Percentiles rank a stretch among this genome's conserved stretches.
Evolutionary conservation across 495 filamentous ascomycete genomes (phyloP).

Genomic region (Echria macrotheca): DNA sequence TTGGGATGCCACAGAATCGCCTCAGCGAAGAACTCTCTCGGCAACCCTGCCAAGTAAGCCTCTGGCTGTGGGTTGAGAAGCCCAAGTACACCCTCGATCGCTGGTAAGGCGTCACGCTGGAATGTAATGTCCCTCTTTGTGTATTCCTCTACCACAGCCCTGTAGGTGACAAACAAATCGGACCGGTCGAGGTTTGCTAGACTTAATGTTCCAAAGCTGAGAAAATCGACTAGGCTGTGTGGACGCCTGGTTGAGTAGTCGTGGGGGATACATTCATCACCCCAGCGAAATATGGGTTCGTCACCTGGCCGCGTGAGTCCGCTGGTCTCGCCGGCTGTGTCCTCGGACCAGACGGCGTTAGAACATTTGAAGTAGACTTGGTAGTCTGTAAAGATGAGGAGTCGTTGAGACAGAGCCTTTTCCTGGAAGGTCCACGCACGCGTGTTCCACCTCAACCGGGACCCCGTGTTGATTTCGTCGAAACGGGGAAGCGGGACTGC

Average conservation of each 20-base stretch:
- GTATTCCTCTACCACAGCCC: constrained; percentile 7
- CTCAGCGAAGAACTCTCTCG: background rate
- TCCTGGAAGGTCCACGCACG: constrained; percentile 40
- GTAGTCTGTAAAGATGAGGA: constrained; percentile 24
- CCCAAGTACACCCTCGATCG: constrained; percentile 5
- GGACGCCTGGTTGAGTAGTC: constrained; percentile 2
- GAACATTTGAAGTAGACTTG: constrained; percentile 29
- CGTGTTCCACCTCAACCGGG: constrained; percentile 21
- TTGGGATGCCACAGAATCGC: constrained; percentile 7
- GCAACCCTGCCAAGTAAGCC: background rate
- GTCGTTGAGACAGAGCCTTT: constrained; percentile 27
- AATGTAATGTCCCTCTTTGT: constrained; percentile 3
- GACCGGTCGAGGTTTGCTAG: background rate
- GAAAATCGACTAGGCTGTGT: constrained; percentile 6
- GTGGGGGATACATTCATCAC: constrained; percentile 1
- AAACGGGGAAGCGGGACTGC: constrained; percentile 1
- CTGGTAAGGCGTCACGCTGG: background rate
- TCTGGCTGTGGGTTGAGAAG: background rate
- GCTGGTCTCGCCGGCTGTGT: constrained; percentile 1
- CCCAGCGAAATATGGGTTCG: constrained; percentile 10
- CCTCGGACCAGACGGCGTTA: constrained; percentile 2
- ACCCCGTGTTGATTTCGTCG: constrained; percentile 5
- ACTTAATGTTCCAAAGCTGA: background rate
- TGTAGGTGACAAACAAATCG: constrained; percentile 16
- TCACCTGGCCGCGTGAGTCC: background rate